Evolutionary conservation across 169 alveolate genomes (phyloP), one percentile per base, ranked within the genome.

Genomic region (Cryptosporidium ryanae): DNA sequence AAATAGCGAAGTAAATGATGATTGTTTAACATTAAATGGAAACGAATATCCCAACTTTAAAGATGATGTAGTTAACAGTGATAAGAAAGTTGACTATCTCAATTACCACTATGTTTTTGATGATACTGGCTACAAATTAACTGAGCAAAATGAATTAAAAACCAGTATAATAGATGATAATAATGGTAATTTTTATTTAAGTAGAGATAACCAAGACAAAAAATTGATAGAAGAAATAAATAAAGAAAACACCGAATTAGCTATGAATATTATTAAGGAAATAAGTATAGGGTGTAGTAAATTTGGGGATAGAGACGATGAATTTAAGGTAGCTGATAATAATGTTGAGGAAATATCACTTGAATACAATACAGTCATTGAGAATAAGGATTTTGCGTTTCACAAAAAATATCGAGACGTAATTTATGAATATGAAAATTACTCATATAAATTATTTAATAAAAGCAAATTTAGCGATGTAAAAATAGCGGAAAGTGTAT

Each of bases 171-270:
- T 65, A 49, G 87, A 57, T 49, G 91, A 84, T 7, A 67, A 67
- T 64, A 64, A 68, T 25, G 70, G 61, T 66, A 70, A 87, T 27
- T 65, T 7, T 25, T 68, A 83, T 38, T 65, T 55, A 29, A 82
- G 64, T 64, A 83, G 66, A 23, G 67, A 87, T 64, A 67, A 68
- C 17, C 82, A 70, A 21, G 76, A 87, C 54, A 87, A 87, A 64
- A 82, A 64, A 23, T 68, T 87, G 34, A 82, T 82, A 49, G 90
- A 87, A 29, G 76, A 76, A 31, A 90, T 66, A 87, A 90, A 90
- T 13, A 83, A 83, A 49, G 68, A 90, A 83, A 64, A 83, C 21
- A 87, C 63, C 55, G 89, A 87, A 29, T 34, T 84, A 65, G 91
- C 68, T 25, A 48, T 68, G 2, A 68, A 82, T 64, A 90, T 82